A percentile compares a stretch with the other conserved stretches of the same genome.
These are phyloP conservation scores for Coemansia asiatica DNA, from an alignment of 192 early-diverging fungal species.

Conservation along the genomic window DNA sequence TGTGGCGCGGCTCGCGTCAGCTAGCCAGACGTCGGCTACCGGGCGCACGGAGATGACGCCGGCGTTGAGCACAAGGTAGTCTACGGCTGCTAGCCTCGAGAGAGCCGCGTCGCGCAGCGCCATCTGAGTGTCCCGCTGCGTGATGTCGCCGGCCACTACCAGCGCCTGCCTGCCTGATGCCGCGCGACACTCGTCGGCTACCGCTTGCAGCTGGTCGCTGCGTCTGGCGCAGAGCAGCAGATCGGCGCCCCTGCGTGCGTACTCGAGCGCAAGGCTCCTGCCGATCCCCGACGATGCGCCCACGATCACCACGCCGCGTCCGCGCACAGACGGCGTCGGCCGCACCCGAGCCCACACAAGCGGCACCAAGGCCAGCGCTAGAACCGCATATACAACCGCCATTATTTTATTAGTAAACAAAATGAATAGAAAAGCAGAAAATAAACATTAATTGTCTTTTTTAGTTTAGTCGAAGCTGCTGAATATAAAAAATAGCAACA, in stretches of 20 bases:
- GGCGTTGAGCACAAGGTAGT: constrained; percentile 76
- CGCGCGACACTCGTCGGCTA: constrained; percentile 51
- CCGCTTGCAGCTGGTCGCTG: constrained; percentile 46
- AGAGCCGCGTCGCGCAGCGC: constrained; percentile 33
- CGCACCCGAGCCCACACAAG: constrained; percentile 16
- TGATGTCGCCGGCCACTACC: constrained; percentile 62
- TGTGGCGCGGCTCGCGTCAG: constrained; percentile 12
- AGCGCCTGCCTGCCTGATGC: constrained; percentile 13
- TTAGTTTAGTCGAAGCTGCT: too few species aligned
- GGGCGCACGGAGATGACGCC: constrained; percentile 73
- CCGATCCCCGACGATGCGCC: constrained; percentile 83
- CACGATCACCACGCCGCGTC: constrained; percentile 65
- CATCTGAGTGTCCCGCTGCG: constrained; percentile 54
- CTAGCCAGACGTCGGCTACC: constrained; percentile 59
- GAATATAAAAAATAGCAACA: neutral
- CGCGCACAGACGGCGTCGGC: constrained; percentile 18
- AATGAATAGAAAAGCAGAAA: constrained; percentile 7
- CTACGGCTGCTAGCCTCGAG: constrained; percentile 41
- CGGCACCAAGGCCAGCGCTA: constrained; percentile 8
- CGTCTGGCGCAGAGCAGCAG: constrained; percentile 70
- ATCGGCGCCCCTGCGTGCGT: constrained; percentile 62
- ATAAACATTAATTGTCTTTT: too few species aligned
- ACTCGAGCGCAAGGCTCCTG: constrained; percentile 62
- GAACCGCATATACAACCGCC: neutral
- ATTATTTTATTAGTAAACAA: constrained; percentile 5